Percentiles rank a stretch among this genome's conserved stretches.
These are phyloP conservation scores for Globisporangium yorkense DNA, from an alignment of 352 stramenopile genomes.

Conservation along the genomic window DNA sequence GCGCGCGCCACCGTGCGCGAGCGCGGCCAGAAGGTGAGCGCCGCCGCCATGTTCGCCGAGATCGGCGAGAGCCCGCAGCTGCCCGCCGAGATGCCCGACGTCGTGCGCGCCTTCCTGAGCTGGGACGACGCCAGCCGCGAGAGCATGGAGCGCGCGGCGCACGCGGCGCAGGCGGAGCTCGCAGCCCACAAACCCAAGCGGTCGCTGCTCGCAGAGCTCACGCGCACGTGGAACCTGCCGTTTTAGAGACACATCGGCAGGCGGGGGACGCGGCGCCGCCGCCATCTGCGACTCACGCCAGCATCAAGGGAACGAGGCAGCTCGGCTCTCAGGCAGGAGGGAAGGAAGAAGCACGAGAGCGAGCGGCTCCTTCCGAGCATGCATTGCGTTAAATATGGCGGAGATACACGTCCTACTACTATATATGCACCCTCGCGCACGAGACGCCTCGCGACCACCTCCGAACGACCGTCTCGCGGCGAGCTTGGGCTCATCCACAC, in stretches of 20 bases:
- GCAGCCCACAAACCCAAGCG: slow-evolving; percentile 5
- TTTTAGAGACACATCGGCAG: slow-evolving; percentile 1
- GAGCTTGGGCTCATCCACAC: not conserved
- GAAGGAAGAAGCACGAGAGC: slow-evolving; percentile 1
- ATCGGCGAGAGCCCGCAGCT: no score
- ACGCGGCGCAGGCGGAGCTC: not conserved
- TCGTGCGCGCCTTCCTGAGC: no score
- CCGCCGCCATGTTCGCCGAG: no score
- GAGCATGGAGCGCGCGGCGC: slow-evolving; percentile 10
- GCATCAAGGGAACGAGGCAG: not conserved
- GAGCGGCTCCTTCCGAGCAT: not conserved
- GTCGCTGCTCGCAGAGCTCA: slow-evolving; percentile 8
- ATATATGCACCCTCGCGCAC: not conserved
- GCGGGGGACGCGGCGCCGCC: no score
- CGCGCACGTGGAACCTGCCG: slow-evolving; percentile 14
- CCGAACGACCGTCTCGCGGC: no score
- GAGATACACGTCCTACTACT: slow-evolving; percentile 6
- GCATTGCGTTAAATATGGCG: slow-evolving; percentile 4
- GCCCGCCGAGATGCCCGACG: no score
- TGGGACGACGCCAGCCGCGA: slow-evolving; percentile 1
- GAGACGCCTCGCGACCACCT: not conserved
- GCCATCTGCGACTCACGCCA: no score
- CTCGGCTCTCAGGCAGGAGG: not conserved
- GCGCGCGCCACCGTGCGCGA: no score
- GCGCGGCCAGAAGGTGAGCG: no score